Conservation (phyloP, 208 protist genomes). For the Angomonas ambiguus region DNA sequence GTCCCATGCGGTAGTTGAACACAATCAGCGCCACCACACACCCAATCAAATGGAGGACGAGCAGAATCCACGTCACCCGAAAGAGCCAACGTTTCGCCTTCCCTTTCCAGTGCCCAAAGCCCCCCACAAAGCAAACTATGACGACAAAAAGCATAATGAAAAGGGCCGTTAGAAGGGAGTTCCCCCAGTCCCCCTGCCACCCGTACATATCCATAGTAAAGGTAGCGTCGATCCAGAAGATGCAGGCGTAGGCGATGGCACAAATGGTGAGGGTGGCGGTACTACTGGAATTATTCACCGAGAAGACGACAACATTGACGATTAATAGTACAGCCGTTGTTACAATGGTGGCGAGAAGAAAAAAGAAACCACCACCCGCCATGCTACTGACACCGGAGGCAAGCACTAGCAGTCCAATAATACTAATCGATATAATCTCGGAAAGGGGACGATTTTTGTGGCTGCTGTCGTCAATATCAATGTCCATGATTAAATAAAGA, state of each 20-base stretch:
- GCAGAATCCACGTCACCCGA: conserved; percentile 33
- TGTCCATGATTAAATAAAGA: conserved; percentile 48
- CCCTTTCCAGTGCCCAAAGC: conserved; percentile 39
- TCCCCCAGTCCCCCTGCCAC: conserved; percentile 35
- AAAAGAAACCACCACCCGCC: conserved; percentile 30
- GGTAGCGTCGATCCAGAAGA: conserved; percentile 52
- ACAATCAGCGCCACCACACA: conserved; percentile 40
- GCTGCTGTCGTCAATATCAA: conserved; percentile 38
- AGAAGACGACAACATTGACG: conserved; percentile 28
- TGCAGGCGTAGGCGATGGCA: conserved; percentile 32
- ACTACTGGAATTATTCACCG: conserved; percentile 21
- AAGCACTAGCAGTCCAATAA: conserved; percentile 28
- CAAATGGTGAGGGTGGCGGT: conserved; percentile 37
- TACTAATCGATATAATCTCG: conserved; percentile 37
- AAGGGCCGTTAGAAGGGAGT: conserved; percentile 33
- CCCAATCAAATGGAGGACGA: conserved; percentile 41
- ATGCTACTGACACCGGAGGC: conserved; percentile 49
- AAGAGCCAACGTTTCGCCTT: conserved; percentile 34
- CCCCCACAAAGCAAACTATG: conserved; percentile 28
- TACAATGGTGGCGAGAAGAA: conserved; percentile 34
- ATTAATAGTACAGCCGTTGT: conserved; percentile 18
- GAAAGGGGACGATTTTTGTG: conserved; percentile 16
- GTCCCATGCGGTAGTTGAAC: conserved; percentile 41
- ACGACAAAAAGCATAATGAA: conserved; percentile 41
- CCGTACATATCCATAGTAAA: conserved; percentile 40